Evolutionary conservation across 2,329 filamentous ascomycete genomes (phyloP).

Genomic region (Phyllosticta paracitricarpa): DNA sequence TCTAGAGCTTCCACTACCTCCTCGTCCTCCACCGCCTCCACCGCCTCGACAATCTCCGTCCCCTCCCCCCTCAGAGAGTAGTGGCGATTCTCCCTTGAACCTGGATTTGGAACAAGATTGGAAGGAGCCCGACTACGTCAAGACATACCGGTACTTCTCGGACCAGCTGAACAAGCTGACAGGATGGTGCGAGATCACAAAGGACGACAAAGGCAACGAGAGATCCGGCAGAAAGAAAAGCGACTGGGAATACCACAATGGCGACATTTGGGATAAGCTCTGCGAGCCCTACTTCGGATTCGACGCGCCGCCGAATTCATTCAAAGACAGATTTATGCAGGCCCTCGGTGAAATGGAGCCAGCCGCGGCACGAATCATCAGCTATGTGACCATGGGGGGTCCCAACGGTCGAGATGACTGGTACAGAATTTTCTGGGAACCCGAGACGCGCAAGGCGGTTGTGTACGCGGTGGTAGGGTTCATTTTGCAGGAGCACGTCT

Average conservation of each 20-base stretch:
- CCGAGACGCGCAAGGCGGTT: not conserved
- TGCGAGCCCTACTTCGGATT: not conserved
- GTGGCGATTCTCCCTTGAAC: no score
- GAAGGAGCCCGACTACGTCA: not conserved
- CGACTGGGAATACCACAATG: not conserved
- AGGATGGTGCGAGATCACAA: not conserved
- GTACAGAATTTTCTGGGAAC: not conserved
- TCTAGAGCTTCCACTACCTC: no score
- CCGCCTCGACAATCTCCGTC: no score
- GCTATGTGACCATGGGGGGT: not conserved
- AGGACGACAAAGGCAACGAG: not conserved
- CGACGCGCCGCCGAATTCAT: not conserved
- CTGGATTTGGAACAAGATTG: no score
- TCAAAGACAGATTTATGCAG: not conserved
- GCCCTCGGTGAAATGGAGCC: not conserved
- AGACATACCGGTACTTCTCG: not conserved
- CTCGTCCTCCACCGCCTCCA: no score
- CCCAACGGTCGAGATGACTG: not conserved
- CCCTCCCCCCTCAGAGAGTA: no score
- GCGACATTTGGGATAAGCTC: not conserved
- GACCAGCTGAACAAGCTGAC: not conserved
- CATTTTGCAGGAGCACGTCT: constrained; percentile 8
- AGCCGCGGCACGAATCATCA: not conserved
- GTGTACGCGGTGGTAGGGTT: constrained; percentile 2
- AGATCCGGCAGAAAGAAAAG: not conserved